phyloP scores from a whole-genome alignment of 2,329 filamentous ascomycete genomes.

The Orbilia brochopaga region DNA sequence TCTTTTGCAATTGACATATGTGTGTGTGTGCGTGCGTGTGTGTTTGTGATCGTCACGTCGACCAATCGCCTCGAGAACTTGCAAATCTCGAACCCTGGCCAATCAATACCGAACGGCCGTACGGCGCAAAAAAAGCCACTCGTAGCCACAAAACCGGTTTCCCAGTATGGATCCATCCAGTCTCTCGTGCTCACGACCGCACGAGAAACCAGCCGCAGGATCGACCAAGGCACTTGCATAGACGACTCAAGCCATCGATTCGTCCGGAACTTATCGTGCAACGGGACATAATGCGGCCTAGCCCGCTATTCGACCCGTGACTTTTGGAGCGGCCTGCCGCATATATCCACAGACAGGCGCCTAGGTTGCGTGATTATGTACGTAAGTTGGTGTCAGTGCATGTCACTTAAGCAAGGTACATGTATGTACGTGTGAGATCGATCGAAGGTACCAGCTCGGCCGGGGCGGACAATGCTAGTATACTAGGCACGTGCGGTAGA shows the following conservation, averaged over 20 bases:
- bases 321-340: neutral
- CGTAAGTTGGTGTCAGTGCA: neutral
- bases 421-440: too few relatives aligned
- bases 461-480: too few relatives aligned
- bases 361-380: neutral
- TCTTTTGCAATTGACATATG: too few relatives aligned
- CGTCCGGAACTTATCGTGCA: neutral
- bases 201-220: neutral
- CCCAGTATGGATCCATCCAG: too few relatives aligned
- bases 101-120: neutral
- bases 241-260: neutral
- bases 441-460: too few relatives aligned
- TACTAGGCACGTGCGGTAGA: too few relatives aligned
- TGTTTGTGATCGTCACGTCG: neutral
- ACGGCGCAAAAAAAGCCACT: neutral
- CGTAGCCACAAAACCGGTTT: neutral
- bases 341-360: neutral
- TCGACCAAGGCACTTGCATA: neutral
- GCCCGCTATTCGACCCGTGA: neutral
- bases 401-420: too few relatives aligned
- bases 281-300: constrained; percentile 4
- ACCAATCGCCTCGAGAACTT: neutral
- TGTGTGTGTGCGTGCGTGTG: too few relatives aligned
- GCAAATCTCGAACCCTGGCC: neutral
- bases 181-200: neutral